Percentiles rank a stretch among this genome's conserved stretches.
phyloP scores from a whole-genome alignment of 2,329 filamentous ascomycete genomes.

The Penicillium sp. region DNA sequence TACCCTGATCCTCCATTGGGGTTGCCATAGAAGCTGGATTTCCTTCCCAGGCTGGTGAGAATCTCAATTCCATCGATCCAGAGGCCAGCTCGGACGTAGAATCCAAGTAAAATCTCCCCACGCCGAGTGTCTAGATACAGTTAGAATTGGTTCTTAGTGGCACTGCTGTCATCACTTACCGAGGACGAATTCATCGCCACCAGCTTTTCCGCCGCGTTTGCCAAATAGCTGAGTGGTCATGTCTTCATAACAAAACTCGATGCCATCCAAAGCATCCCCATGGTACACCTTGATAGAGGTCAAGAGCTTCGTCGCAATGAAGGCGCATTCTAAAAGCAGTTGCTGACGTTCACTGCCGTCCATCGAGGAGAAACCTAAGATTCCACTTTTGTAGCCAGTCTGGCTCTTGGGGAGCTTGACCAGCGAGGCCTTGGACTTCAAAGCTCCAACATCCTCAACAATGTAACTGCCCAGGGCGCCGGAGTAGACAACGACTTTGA shows the following conservation, averaged over 20 bases:
- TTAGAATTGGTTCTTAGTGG: conserved; percentile 6
- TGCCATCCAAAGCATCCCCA: conserved; percentile 72
- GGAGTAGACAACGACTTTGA: conserved; percentile 74
- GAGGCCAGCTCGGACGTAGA: conserved; percentile 73
- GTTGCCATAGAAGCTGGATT: conserved; percentile 83
- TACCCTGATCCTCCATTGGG: conserved; percentile 76
- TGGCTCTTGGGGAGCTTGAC: conserved; percentile 75
- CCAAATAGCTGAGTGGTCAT: conserved; percentile 82
- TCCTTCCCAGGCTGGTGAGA: conserved; percentile 82
- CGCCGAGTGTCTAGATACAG: conserved; percentile 66
- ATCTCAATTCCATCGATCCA: conserved; percentile 89
- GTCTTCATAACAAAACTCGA: conserved; percentile 94
- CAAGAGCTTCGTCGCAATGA: conserved; percentile 69
- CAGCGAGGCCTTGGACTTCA: conserved; percentile 69
- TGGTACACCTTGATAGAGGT: conserved; percentile 74
- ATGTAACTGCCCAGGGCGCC: conserved; percentile 71
- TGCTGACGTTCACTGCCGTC: conserved; percentile 69
- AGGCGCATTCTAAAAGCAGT: conserved; percentile 69
- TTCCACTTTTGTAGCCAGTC: conserved; percentile 72
- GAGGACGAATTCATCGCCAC: conserved; percentile 73
- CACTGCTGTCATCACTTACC: conserved; percentile 48
- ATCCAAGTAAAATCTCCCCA: conserved; percentile 85
- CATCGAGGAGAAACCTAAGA: conserved; percentile 70
- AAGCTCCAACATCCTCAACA: conserved; percentile 71
- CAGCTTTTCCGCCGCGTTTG: conserved; percentile 68